Evolutionary conservation across 2,329 filamentous ascomycete species (phyloP), one percentile per base, ranked within the genome.

Genomic region (Aspergillus intermedius): DNA sequence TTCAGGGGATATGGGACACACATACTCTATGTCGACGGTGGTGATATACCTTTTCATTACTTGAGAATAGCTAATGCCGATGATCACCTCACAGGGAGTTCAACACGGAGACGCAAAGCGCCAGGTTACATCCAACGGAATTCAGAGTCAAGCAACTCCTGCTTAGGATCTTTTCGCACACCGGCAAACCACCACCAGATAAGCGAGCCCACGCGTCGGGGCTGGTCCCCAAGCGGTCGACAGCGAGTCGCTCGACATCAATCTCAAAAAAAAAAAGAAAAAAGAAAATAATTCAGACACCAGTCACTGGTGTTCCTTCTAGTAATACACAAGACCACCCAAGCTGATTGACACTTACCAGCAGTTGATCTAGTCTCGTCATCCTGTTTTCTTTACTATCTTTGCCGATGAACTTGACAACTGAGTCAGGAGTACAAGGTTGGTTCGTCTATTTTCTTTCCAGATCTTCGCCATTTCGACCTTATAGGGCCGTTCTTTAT

Each of bases 1-100:
- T 57, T 51, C 56, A 50, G 52, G 52, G 51, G 56, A 5, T 21
- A 40, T 5, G 10, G 17, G 9, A 54, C 9, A 19, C 4, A 25
- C 22, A 19, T 8, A 25, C 22, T n/a, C 10, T 40, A n/a, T 37
- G 34, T 40, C 17, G 25, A 43, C 13, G 41, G 15, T 43, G 7
- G 15, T 21, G 40, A 19, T 42, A 19, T 30, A 30, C 15, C 37
- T 40, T 21, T 19, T 54, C 57, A 49, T 51, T 50, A 56, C 48
- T 41, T 55, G 50, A 53, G 54, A 58, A 60, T 60, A 43, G 63
- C 65, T 68, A 64, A 68, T 65, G 51, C 56, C 59, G 51, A 61
- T 54, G 41, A 53, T 55, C 44, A 39, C 47, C 47, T 37, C 43
- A 44, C 50, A 68, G 65, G 60, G 58, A 42, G 35, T 60, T 19